Conservation (phyloP, 1,139 yeast species). For the Pneumocystis oryctolagi region DNA sequence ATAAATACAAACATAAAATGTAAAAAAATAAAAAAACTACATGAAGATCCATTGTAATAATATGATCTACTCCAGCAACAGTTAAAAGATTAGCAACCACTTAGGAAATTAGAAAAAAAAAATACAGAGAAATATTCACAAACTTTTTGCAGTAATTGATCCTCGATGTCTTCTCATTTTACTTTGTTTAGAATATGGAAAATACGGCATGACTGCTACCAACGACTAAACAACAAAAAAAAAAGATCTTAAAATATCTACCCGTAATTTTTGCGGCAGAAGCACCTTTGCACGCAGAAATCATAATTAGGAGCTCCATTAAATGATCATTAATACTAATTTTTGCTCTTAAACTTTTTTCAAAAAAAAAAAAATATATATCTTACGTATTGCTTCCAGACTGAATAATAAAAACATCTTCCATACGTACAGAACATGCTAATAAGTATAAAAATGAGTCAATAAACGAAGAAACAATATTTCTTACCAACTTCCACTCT, state of each 20-base stretch:
- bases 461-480: neutral
- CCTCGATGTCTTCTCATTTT: constrained; percentile 98
- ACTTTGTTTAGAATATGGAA: constrained; percentile 92
- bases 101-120: neutral
- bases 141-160: constrained; percentile 82
- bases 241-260: neutral
- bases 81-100: constrained; percentile 90
- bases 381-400: constrained; percentile 36
- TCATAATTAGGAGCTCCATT: constrained; percentile 86
- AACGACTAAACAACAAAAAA: neutral
- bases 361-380: constrained; percentile 26
- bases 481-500: constrained; percentile 84
- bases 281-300: constrained; percentile 93
- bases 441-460: neutral
- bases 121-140: neutral
- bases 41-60: constrained; percentile 93
- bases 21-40: constrained; percentile 2
- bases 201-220: constrained; percentile 82
- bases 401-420: constrained; percentile 90
- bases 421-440: constrained; percentile 52
- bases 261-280: constrained; percentile 83
- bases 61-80: constrained; percentile 99
- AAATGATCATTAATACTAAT: constrained; percentile 79
- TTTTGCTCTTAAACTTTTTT: neutral
- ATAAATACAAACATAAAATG: neutral